Base-by-base conservation (phyloP, 2,329 filamentous ascomycete species). In the Hypoxylon sp. region DNA sequence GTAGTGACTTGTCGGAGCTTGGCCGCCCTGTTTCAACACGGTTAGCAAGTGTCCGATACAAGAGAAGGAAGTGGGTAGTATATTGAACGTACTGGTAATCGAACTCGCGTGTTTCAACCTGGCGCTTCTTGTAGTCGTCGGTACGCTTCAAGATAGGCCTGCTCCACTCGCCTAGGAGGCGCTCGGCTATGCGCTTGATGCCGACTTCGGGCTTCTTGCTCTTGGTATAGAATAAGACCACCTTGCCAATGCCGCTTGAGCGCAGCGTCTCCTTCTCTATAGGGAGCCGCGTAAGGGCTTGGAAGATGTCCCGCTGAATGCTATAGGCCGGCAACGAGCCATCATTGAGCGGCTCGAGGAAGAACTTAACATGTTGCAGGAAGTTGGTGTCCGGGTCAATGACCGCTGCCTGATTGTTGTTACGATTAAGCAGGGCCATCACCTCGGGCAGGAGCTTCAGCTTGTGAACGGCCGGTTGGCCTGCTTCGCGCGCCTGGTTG, bases 311-410 rank as follows among this genome's bases (percentile, higher is more conserved):
- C 66, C 94, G 93, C 81, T 99, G 96, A 71, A 99, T 98, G 76
- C 96, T 96, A 81, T 97, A 99, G 28, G 96, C 95, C 0, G 96
- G 96, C 51, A 99, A 85, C 65, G 93, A 95, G 61, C 95, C 96
- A 76, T 98, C 95, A 73, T 95, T 93, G 46, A 98, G 86, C 0
- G 96, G 96, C 77, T 99, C 96, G 20, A 99, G 87, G 85, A 98
- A 98, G 85, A 97, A 98, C 76, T 95, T 93, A 74, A 99, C 93
- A 12, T 94, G 92, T 79, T 97, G 93, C 38, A 99, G 83, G 67
- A 99, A 91, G 81, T 98, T 97, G 75, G 91, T 96, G 75, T 99
- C 96, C 0, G 95, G 95, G 71, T 97, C 95, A 40, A 97, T 89
- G 51, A 98, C 89, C 28, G 92, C 91, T 71, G 93, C 85, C 75